A percentile compares a stretch with the other conserved stretches of the same genome.
These are phyloP conservation scores for Populus trichocarpa DNA, from an alignment of 441 rosid genomes.

Conservation along the genomic window DNA sequence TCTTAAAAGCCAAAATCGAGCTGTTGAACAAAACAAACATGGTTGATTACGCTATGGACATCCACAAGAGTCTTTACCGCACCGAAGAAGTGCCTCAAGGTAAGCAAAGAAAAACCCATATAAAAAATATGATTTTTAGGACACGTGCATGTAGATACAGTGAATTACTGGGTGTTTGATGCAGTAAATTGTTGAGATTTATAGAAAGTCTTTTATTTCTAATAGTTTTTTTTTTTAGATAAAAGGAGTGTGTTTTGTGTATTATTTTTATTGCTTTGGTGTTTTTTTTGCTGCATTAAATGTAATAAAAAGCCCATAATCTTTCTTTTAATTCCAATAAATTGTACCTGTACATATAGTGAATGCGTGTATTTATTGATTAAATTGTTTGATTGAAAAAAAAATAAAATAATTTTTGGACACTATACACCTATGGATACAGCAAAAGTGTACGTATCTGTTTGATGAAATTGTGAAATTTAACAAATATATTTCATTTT, in stretches of 20 bases:
- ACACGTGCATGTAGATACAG: not conserved
- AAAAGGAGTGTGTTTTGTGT: not conserved
- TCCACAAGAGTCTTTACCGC: constrained; percentile 88
- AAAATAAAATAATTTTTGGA: not conserved
- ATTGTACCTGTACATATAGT: not conserved
- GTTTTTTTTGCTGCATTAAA: not conserved
- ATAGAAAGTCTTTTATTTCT: too few species aligned
- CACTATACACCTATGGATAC: not conserved
- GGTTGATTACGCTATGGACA: constrained; percentile 99
- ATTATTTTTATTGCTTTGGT: not conserved
- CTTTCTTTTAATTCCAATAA: not conserved
- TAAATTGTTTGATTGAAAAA: not conserved
- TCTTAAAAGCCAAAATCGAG: constrained; percentile 81
- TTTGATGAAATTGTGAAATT: not conserved
- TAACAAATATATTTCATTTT: not conserved
- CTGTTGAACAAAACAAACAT: constrained; percentile 89
- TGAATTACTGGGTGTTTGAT: not conserved
- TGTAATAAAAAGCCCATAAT: not conserved
- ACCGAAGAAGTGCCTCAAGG: constrained; percentile 87
- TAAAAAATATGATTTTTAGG: not conserved
- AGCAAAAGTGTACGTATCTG: not conserved
- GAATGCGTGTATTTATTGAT: not conserved
- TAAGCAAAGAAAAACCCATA: not conserved
- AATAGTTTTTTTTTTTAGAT: not conserved
- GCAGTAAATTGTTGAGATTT: not conserved